A percentile compares a stretch with the other conserved stretches of the same genome.
Conservation (phyloP, 1,284 basidiomycete genomes). For the Clitocybe nebularis region DNA sequence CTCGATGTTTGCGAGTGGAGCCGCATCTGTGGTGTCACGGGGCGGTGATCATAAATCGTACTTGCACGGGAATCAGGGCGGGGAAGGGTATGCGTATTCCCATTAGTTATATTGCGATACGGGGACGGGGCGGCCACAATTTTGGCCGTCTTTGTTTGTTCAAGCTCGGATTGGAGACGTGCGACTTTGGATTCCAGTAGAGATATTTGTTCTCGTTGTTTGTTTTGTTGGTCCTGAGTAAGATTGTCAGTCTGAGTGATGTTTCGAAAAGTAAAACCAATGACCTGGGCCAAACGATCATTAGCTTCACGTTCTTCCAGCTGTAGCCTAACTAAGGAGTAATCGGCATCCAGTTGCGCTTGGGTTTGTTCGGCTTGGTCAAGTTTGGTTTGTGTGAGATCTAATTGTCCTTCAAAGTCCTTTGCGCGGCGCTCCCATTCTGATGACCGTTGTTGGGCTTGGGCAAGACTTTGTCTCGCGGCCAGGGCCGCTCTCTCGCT, state of each 20-base stretch:
- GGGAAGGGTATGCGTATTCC: slow-evolving; percentile 36
- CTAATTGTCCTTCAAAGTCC: slow-evolving; percentile 61
- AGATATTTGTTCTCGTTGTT: slow-evolving; percentile 61
- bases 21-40: slow-evolving; percentile 28
- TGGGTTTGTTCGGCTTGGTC: slow-evolving; percentile 64
- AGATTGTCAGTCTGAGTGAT: slow-evolving; percentile 6
- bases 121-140: slow-evolving; percentile 20
- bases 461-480: slow-evolving; percentile 59
- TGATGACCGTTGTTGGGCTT: slow-evolving; percentile 68
- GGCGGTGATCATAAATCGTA: slow-evolving; percentile 43
- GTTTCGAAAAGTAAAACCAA: slow-evolving; percentile 13
- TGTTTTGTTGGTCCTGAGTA: slow-evolving; percentile 65
- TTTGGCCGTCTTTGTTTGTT: slow-evolving; percentile 43
- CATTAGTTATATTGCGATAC: slow-evolving; percentile 32
- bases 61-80: slow-evolving; percentile 72
- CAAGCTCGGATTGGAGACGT: slow-evolving; percentile 58
- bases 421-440: slow-evolving; percentile 80
- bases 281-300: slow-evolving; percentile 62
- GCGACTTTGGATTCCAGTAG: slow-evolving; percentile 59
- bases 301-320: slow-evolving; percentile 72
- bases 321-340: slow-evolving; percentile 60
- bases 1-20: slow-evolving; percentile 23
- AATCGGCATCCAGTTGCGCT: slow-evolving; percentile 64
- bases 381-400: slow-evolving; percentile 51
- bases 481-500: slow-evolving; percentile 56